Evolutionary conservation across 306 rosid genomes (phyloP).

Genomic region (Trifolium subterraneum): DNA sequence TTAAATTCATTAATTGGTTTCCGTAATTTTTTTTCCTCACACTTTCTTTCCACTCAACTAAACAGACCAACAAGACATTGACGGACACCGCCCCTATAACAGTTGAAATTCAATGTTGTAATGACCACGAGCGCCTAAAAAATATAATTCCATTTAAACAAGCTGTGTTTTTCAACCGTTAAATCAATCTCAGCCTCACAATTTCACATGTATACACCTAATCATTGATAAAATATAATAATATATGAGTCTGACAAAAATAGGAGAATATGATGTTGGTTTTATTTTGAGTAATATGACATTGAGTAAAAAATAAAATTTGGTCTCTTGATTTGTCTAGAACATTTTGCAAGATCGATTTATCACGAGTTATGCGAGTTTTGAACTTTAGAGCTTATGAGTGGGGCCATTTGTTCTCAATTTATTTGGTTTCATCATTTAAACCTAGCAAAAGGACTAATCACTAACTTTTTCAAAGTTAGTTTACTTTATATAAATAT

Average conservation of each 20-base stretch:
- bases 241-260: conserved; percentile 19
- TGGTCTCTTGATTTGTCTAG: conserved; percentile 24
- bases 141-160: no score
- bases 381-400: conserved; percentile 20
- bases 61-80: no score
- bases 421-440: no score
- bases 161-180: conserved; percentile 19
- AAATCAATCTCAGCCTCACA: conserved; percentile 38
- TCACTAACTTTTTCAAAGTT: no score
- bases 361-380: conserved; percentile 5
- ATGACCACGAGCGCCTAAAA: no score
- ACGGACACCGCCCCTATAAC: no score
- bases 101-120: no score
- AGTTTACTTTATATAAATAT: no score
- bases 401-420: conserved; percentile 34
- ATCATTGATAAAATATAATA: conserved; percentile 27
- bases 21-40: no score
- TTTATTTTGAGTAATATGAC: conserved; percentile 7
- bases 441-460: no score
- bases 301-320: not conserved
- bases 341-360: not conserved
- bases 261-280: conserved; percentile 15
- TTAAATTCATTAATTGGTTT: no score
- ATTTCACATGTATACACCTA: conserved; percentile 27
- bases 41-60: no score